Evolutionary conservation across 2,329 filamentous ascomycete genomes (phyloP).

Genomic region (Colletotrichum echinochloae): DNA sequence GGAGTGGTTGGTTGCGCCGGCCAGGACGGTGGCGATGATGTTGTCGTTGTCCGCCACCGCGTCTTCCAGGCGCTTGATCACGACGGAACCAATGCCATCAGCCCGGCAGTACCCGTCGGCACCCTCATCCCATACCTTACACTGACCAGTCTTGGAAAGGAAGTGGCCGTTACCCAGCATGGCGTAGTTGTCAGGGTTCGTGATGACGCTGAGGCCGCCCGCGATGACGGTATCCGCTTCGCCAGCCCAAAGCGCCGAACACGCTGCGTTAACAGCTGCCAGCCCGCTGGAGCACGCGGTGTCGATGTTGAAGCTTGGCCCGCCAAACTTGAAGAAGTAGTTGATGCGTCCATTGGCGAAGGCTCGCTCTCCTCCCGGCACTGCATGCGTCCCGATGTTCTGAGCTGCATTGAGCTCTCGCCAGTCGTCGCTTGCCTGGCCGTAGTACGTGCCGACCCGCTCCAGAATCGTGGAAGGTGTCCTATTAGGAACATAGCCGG

Average conservation of each 20-base stretch:
- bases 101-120: constrained; percentile 64
- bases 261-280: constrained; percentile 59
- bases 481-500: background rate
- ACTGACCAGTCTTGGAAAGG: constrained; percentile 31
- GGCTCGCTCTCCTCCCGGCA: constrained; percentile 58
- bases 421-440: constrained; percentile 82
- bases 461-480: constrained; percentile 43
- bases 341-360: constrained; percentile 64
- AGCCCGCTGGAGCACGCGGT: constrained; percentile 64
- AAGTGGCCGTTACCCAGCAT: constrained; percentile 8
- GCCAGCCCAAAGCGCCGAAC: constrained; percentile 46
- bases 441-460: constrained; percentile 79
- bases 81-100: constrained; percentile 51
- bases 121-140: constrained; percentile 51
- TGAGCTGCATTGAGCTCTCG: constrained; percentile 78
- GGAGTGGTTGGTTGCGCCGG: constrained; percentile 53
- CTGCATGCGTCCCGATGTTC: constrained; percentile 71
- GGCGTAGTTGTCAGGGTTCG: constrained; percentile 47
- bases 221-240: constrained; percentile 52
- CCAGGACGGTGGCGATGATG: constrained; percentile 51
- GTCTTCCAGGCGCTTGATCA: constrained; percentile 58
- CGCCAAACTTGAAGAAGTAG: constrained; percentile 60
- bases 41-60: constrained; percentile 58
- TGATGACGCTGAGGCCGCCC: constrained; percentile 50
- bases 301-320: constrained; percentile 61